Evolutionary conservation across 2,329 filamentous ascomycete species (phyloP).

Genomic region (Scedosporium minutisporum): DNA sequence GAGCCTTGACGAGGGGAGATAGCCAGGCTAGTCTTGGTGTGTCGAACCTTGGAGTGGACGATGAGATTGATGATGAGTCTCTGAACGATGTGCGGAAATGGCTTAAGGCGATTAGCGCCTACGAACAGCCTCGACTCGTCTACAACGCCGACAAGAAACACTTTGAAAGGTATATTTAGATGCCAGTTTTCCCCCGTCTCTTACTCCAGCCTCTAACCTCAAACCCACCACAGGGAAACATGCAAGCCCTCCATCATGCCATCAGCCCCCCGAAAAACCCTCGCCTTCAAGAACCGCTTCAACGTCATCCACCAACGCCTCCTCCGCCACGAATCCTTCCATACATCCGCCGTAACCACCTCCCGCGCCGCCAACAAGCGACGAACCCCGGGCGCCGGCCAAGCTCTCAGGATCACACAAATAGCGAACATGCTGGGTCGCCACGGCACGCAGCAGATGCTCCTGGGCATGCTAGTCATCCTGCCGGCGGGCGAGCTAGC

Average conservation of each 20-base stretch:
- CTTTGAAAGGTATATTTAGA: slow-evolving; percentile 58
- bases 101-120: slow-evolving; percentile 75
- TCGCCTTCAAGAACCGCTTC: slow-evolving; percentile 80
- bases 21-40: slow-evolving; percentile 57
- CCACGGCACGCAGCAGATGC: slow-evolving; percentile 73
- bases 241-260: slow-evolving; percentile 65
- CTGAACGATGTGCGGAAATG: slow-evolving; percentile 66
- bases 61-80: slow-evolving; percentile 50
- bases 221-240: slow-evolving; percentile 36
- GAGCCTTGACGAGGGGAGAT: slow-evolving; percentile 43
- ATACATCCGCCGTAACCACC: slow-evolving; percentile 64
- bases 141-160: slow-evolving; percentile 81
- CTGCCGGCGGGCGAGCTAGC: slow-evolving; percentile 74
- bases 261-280: slow-evolving; percentile 68
- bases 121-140: slow-evolving; percentile 69
- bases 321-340: slow-evolving; percentile 86
- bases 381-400: slow-evolving; percentile 27
- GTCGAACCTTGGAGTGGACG: slow-evolving; percentile 43
- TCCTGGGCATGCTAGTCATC: slow-evolving; percentile 73
- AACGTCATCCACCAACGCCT: slow-evolving; percentile 87
- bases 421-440: slow-evolving; percentile 69
- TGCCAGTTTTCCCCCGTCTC: background rate
- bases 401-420: slow-evolving; percentile 79
- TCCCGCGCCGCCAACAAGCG: slow-evolving; percentile 25
- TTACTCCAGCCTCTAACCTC: background rate